These are phyloP conservation scores for Erythrophleum fordii DNA, from an alignment of 306 rosid species.

Conservation along the genomic window DNA sequence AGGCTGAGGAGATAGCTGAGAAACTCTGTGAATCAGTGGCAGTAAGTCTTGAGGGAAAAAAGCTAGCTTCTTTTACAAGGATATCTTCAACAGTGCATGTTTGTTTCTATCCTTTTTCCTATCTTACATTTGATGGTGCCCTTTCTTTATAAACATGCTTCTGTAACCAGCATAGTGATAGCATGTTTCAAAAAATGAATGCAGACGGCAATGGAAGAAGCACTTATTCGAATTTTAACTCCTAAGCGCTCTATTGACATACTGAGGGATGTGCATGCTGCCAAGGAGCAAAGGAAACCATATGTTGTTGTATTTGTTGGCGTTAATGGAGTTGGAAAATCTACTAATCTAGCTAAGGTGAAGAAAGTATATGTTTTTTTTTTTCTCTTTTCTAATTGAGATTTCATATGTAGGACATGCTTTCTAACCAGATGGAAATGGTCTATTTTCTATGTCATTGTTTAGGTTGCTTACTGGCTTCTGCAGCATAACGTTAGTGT, in stretches of 20 bases:
- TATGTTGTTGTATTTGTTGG: slow-evolving; percentile 98
- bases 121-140: not conserved
- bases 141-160: slow-evolving; percentile 2
- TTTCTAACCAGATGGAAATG: slow-evolving; percentile 33
- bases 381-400: slow-evolving; percentile 7
- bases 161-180: slow-evolving; percentile 18
- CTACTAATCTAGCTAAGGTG: slow-evolving; percentile 98
- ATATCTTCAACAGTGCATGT: slow-evolving; percentile 98
- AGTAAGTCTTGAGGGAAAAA: slow-evolving; percentile 97
- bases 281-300: slow-evolving; percentile 94
- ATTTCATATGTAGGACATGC: slow-evolving; percentile 26
- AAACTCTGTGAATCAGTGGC: slow-evolving; percentile 98
- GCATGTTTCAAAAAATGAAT: slow-evolving; percentile 30
- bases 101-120: slow-evolving; percentile 32
- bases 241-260: slow-evolving; percentile 96
- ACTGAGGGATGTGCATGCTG: slow-evolving; percentile 91
- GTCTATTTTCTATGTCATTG: slow-evolving; percentile 20
- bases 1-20: slow-evolving; percentile 99
- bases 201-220: slow-evolving; percentile 97
- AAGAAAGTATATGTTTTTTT: slow-evolving; percentile 18
- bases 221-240: slow-evolving; percentile 91
- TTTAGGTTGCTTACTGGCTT: slow-evolving; percentile 99
- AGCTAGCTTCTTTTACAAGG: slow-evolving; percentile 92
- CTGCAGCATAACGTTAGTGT: slow-evolving; percentile 80
- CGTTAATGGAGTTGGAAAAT: slow-evolving; percentile 98